Evolutionary conservation across 768 basidiomycete species (phyloP), one percentile per base, ranked within the genome.

Genomic region (Leccinum truebloodii): DNA sequence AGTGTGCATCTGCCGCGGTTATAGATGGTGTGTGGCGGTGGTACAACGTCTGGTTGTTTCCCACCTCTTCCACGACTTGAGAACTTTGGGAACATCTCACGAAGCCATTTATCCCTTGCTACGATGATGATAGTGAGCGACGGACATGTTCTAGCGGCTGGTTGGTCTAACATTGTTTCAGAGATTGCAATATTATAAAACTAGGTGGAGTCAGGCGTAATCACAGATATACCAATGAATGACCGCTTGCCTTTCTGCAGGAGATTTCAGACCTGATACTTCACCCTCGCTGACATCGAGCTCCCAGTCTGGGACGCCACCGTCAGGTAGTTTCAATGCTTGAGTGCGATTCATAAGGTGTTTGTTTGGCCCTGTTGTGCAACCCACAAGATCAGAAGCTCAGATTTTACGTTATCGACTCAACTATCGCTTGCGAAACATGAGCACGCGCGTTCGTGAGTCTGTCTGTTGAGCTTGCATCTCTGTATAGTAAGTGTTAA

Each of bases 101-200:
- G 77, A 16, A 92, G 74, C 88, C 89, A 91, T 71, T 81, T 83
- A 26, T 90, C 84, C 44, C 90, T 82, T 30, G 90, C 90, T 91
- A 65, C 49, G 64, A 55, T 57, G 55, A 58, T 54, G 54, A 52
- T 39, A 28, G 64, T 63, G 62, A 65, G 58, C 62, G 61, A 63
- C 41, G 24, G 60, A 59, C 37, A 60, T 60, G 60, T 22, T 52
- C 41, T 58, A 55, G 59, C 55, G 62, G 59, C 22, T 61, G 55
- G 37, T 22, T 65, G 58, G 30, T 56, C 54, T 63, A 58, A 87
- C 89, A 92, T 81, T 90, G 90, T 64, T 81, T 84, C 56, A 92
- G 74, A 0, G 90, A 89, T 59, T 86, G 86, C 9, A 85, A 67
- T 32, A 92, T 75, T 8, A 89, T 82, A 58, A 78, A 79, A 70